A percentile compares a stretch with the other conserved stretches of the same genome.
Conservation (phyloP, 2,329 filamentous ascomycete species). For the Arthrinium phaeospermum region DNA sequence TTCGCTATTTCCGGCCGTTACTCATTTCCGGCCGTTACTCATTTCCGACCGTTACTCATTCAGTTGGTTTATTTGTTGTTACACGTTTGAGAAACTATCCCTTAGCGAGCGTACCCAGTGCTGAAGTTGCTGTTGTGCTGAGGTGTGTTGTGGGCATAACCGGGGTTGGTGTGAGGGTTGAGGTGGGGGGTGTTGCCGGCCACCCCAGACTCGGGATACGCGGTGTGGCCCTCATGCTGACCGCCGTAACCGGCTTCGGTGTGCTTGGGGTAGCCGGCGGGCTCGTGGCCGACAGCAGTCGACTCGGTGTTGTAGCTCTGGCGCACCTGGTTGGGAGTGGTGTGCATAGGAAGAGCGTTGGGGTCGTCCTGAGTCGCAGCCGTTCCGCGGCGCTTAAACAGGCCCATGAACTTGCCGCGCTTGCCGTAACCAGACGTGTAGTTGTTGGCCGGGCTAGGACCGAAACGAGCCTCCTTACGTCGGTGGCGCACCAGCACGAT, state of each 20-base stretch:
- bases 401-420: slow-evolving; percentile 38
- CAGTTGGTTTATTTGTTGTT: background rate
- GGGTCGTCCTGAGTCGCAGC: slow-evolving; percentile 32
- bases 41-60: background rate
- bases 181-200: background rate
- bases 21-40: background rate
- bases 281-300: slow-evolving; percentile 38
- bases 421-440: slow-evolving; percentile 45
- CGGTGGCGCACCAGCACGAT: slow-evolving; percentile 71
- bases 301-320: slow-evolving; percentile 44
- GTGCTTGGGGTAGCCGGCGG: slow-evolving; percentile 35
- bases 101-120: background rate
- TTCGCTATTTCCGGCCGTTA: background rate
- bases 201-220: slow-evolving; percentile 36
- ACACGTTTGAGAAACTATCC: background rate
- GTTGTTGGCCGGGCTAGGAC: slow-evolving; percentile 47
- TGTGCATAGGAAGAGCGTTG: slow-evolving; percentile 42
- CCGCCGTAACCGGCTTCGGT: slow-evolving; percentile 31
- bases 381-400: slow-evolving; percentile 36
- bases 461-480: slow-evolving; percentile 55
- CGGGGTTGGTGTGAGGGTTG: background rate
- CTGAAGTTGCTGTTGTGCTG: slow-evolving; percentile 8
- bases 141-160: background rate
- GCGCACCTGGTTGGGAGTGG: slow-evolving; percentile 41
- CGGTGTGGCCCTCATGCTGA: slow-evolving; percentile 36